Conservation (phyloP, 2,329 filamentous ascomycete genomes). For the Plenodomus biglobosus region DNA sequence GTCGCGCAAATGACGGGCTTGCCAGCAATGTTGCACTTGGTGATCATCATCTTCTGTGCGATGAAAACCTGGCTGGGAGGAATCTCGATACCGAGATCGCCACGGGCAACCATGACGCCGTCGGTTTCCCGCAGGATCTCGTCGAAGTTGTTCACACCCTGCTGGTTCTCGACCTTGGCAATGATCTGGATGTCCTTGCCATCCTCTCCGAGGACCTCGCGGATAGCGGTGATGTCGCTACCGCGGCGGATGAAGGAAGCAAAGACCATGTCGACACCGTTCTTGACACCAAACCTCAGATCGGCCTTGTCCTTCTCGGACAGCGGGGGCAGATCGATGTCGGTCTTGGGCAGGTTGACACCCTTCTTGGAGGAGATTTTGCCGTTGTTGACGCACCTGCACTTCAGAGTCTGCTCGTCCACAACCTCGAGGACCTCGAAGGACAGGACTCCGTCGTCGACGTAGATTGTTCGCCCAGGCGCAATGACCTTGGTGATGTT, state of each 20-base stretch:
- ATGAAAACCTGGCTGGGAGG: slow-evolving; percentile 98
- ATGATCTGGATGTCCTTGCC: slow-evolving; percentile 99
- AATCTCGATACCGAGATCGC: slow-evolving; percentile 98
- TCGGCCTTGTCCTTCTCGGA: slow-evolving; percentile 98
- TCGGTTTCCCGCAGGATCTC: slow-evolving; percentile 96
- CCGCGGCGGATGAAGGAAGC: slow-evolving; percentile 96
- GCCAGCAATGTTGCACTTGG: slow-evolving; percentile 99
- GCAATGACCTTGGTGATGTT: slow-evolving; percentile 99
- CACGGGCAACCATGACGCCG: slow-evolving; percentile 99
- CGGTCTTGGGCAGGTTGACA: slow-evolving; percentile 97
- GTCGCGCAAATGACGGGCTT: slow-evolving; percentile 99
- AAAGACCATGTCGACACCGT: slow-evolving; percentile 98
- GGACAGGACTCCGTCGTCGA: slow-evolving; percentile 96
- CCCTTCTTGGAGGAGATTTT: slow-evolving; percentile 99
- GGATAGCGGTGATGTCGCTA: slow-evolving; percentile 90
- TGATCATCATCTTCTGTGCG: slow-evolving; percentile 99
- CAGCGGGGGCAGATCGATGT: slow-evolving; percentile 94
- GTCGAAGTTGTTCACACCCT: slow-evolving; percentile 99
- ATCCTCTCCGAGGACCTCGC: slow-evolving; percentile 83
- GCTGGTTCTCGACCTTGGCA: slow-evolving; percentile 99
- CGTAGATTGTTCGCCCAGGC: slow-evolving; percentile 90
- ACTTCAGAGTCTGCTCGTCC: slow-evolving; percentile 85
- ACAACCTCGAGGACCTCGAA: slow-evolving; percentile 89
- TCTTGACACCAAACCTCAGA: slow-evolving; percentile 94
- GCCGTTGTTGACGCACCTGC: slow-evolving; percentile 91